phyloP scores from a whole-genome alignment of 345 rosid genomes.

The Populus tremula region DNA sequence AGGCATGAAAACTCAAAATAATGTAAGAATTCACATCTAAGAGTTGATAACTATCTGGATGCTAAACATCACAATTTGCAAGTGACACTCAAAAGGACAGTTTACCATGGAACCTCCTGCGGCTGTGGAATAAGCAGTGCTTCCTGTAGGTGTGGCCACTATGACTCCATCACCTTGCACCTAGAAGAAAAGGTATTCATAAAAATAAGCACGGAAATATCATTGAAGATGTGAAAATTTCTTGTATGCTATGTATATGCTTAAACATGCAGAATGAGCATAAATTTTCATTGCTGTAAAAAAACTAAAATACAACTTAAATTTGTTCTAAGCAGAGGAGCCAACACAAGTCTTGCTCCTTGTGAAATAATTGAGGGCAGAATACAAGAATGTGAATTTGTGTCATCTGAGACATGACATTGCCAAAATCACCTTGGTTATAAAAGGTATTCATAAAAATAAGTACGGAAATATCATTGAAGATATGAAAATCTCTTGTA shows the following conservation, averaged over 20 bases:
- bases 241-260: constrained; percentile 1
- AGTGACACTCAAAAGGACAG: constrained; percentile 1
- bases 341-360: constrained; percentile 6
- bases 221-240: neutral
- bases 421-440: no score
- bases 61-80: neutral
- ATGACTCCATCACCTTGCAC: constrained; percentile 99
- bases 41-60: neutral
- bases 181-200: constrained; percentile 36
- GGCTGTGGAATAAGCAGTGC: constrained; percentile 97
- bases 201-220: constrained; percentile 7
- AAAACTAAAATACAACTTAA: neutral
- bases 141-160: constrained; percentile 98
- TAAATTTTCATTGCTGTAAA: neutral
- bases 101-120: constrained; percentile 99
- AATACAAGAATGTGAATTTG: no score
- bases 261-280: constrained; percentile 7
- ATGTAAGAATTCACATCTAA: neutral
- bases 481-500: neutral
- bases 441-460: constrained; percentile 13
- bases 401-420: no score
- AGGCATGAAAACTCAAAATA: neutral
- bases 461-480: neutral
- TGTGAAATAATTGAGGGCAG: neutral
- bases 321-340: neutral